Base-by-base conservation (phyloP, 352 stramenopile genomes). In the Pythium rhizo-oryzae region DNA sequence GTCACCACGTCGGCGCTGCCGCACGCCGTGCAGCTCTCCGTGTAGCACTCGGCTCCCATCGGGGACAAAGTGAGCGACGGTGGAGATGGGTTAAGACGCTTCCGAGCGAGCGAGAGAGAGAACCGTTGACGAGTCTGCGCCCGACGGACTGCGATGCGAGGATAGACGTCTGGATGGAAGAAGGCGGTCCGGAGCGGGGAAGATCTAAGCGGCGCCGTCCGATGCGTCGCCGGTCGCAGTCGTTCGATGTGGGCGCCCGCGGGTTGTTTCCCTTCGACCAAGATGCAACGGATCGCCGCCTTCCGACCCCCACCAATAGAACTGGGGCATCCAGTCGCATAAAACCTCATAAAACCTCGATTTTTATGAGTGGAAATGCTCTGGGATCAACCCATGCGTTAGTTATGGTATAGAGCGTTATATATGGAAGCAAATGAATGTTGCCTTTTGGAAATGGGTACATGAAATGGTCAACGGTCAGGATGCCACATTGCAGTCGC, bases 1-100 rank as follows among this genome's bases (percentile, higher is more conserved):
- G 85, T 92, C 59, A 94, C 86, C 11, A 94, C 79, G 74, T 94
- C 86, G 46, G 69, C 55, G 70, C 86, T 92, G 53, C 86, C 84
- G 69, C 86, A 94, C 51, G 84, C 78, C 33, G 72, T 60, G 72
- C 85, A 94, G 63, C 77, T 71, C 67, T 85, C 72, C 56, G 76
- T 79, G 57, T 81, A 85, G 72, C 78, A 87, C 75, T 92, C 84
- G 60, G 81, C 82, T 65, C 81, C 82, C 80, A 85, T 87, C 30
- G 23, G 4, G 44, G 47, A 5, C 41, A 2, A 8, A 41, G 41
- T 47, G 33, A 53, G 23, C 39, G 35, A n/a, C n/a, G 44, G 52
- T 47, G 62, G 49, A 67, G 50, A 11, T 47, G 8, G 1, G 5
- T 7, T 18, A 37, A 49, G 28, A 46, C 21, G 60, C 60, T 58